Base-by-base conservation (phyloP, 1,139 yeast genomes). In the Blastobotrys aristatus region DNA sequence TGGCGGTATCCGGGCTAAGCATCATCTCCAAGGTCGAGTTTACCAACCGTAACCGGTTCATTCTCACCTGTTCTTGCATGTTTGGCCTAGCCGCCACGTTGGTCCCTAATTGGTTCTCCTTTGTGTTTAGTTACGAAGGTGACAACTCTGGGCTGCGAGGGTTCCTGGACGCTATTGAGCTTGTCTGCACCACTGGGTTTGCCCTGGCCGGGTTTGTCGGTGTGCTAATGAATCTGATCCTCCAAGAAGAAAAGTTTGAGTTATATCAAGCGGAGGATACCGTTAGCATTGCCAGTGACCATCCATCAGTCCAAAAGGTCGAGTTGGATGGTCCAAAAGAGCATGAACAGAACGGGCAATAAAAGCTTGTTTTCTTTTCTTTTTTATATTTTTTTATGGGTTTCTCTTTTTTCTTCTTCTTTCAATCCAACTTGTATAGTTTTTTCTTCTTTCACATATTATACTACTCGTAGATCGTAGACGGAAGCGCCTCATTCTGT, bases 121-220 rank as follows among this genome's bases (percentile, higher is more conserved):
- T 73, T 55, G 82, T 88, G 22, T 88, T 89, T 71, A 84, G 94
- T 30, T 88, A 89, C 67, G 66, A 62, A 32, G 73, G 82, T 2
- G 36, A 32, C 16, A 32, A 17, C 18, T 17, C 21, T 4, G 16
- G 24, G 7, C 73, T 86, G 49, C 58, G 64, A 47, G 96, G 96
- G 17, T 84, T 89, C 69, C 70, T 79, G 54, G 79, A 86, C 62
- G 96, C 96, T 49, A 83, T 89, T 54, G 74, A 77, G 42, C 76
- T 89, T 54, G 88, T 89, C 44, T 79, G 86, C 84, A 92, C 86
- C 65, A 84, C 95, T 20, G 90, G 95, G 35, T 88, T 84, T 62
- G 95, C 96, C 30, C 71, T 88, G 46, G 77, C 92, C 27, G 96
- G 95, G 16, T 73, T 89, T 57, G 59, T 86, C 40, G 95, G 89